phyloP scores from a whole-genome alignment of 164 flowering plant species.

The Umbilicus rupestris region DNA sequence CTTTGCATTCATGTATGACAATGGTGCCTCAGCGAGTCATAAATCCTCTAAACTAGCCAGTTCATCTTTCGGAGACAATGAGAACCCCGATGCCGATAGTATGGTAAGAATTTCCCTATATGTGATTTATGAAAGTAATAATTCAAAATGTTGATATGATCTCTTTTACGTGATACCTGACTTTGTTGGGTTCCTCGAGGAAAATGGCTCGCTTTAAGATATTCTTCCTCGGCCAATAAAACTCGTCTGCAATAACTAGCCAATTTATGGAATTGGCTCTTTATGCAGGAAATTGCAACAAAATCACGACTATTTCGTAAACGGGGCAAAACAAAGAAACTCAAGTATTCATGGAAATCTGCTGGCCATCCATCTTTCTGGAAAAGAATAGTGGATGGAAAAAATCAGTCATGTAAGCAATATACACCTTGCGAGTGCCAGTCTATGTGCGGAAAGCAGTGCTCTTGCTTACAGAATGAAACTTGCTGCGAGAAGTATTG shows the following conservation, averaged over 20 bases:
- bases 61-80: constrained; percentile 44
- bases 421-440: constrained; percentile 88
- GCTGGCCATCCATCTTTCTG: constrained; percentile 81
- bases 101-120: constrained; percentile 27
- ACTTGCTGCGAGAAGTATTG: constrained; percentile 98
- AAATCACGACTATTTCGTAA: constrained; percentile 65
- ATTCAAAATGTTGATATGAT: too few relatives aligned
- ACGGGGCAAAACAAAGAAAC: constrained; percentile 71
- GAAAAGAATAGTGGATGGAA: constrained; percentile 85
- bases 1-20: constrained; percentile 57
- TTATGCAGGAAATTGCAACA: constrained; percentile 57
- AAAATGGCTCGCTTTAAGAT: neutral
- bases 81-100: constrained; percentile 24
- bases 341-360: constrained; percentile 87
- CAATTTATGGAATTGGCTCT: neutral
- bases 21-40: constrained; percentile 28
- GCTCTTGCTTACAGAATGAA: constrained; percentile 75
- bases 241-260: neutral
- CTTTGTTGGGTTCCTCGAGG: too few relatives aligned
- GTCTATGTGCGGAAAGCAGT: constrained; percentile 75
- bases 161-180: too few relatives aligned
- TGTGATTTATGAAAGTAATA: too few relatives aligned
- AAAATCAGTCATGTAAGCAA: constrained; percentile 62
- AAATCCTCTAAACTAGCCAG: constrained; percentile 27
- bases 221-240: neutral